Conservation (phyloP, 352 stramenopile species). For the Pythium myriotylum region DNA sequence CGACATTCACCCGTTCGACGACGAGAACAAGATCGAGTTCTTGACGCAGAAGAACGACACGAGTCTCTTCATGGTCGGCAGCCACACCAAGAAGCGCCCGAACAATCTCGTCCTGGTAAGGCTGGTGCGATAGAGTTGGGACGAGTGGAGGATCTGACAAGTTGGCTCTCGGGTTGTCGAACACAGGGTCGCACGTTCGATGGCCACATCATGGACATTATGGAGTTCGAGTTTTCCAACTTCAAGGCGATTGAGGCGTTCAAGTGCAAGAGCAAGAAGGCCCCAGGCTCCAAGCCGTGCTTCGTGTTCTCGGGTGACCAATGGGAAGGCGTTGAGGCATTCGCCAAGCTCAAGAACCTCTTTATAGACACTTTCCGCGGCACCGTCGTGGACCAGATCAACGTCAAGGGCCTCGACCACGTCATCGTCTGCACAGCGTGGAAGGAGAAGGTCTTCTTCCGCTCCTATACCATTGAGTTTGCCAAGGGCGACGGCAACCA, state of each 20-base stretch:
- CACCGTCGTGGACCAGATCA: conserved; percentile 94
- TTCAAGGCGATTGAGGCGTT: conserved; percentile 96
- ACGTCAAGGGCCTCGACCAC: conserved; percentile 96
- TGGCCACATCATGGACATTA: conserved; percentile 97
- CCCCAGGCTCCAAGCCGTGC: conserved; percentile 94
- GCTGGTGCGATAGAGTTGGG: no score
- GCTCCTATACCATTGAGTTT: conserved; percentile 96
- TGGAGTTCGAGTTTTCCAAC: conserved; percentile 96
- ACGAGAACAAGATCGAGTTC: conserved; percentile 93
- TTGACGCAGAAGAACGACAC: conserved; percentile 98
- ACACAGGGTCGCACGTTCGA: conserved; percentile 96
- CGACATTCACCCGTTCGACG: conserved; percentile 94
- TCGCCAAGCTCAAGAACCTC: conserved; percentile 94
- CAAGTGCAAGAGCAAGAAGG: conserved; percentile 90
- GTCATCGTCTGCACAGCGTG: conserved; percentile 96
- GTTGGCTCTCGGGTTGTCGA: background rate
- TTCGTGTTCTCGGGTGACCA: conserved; percentile 96
- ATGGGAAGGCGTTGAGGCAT: conserved; percentile 91
- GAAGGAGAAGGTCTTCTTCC: conserved; percentile 93
- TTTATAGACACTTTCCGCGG: conserved; percentile 97
- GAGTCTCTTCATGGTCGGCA: conserved; percentile 95
- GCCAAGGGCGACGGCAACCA: conserved; percentile 88
- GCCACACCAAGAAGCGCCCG: conserved; percentile 98
- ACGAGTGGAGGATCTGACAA: no score
- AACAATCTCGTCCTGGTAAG: conserved; percentile 96